phyloP scores from a whole-genome alignment of 495 filamentous ascomycete genomes.

The Neurospora cerealis region DNA sequence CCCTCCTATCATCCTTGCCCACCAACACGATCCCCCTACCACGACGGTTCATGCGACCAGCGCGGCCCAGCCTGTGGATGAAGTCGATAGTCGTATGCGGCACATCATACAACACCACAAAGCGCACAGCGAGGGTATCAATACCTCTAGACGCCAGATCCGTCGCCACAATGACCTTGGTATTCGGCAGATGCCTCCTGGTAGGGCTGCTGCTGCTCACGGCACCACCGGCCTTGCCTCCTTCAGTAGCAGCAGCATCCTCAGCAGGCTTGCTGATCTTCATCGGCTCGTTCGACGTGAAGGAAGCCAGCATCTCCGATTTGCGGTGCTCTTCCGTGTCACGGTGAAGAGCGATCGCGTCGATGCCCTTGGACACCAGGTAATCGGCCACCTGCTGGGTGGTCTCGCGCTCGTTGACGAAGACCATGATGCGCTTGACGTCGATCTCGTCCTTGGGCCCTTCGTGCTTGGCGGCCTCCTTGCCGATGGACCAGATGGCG shows the following conservation, averaged over 20 bases:
- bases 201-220: neutral
- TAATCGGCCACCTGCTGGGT: constrained; percentile 71
- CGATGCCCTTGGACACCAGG: constrained; percentile 73
- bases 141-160: constrained; percentile 89
- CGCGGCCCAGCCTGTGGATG: constrained; percentile 85
- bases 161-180: constrained; percentile 86
- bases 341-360: constrained; percentile 70
- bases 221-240: constrained; percentile 12
- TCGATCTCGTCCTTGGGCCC: constrained; percentile 34
- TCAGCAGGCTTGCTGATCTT: constrained; percentile 15
- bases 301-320: constrained; percentile 61
- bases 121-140: constrained; percentile 84
- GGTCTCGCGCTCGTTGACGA: constrained; percentile 94
- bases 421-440: constrained; percentile 82
- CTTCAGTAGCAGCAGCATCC: constrained; percentile 4
- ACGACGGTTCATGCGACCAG: constrained; percentile 84
- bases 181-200: constrained; percentile 42
- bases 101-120: constrained; percentile 89
- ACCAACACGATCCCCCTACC: constrained; percentile 85
- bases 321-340: constrained; percentile 67
- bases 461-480: constrained; percentile 52
- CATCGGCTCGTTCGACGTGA: constrained; percentile 51
- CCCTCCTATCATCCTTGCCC: constrained; percentile 77
- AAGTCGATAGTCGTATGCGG: constrained; percentile 95
- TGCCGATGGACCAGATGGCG: constrained; percentile 86